Conservation (phyloP, 2,329 filamentous ascomycete genomes). For the Colletotrichum eleusines region DNA sequence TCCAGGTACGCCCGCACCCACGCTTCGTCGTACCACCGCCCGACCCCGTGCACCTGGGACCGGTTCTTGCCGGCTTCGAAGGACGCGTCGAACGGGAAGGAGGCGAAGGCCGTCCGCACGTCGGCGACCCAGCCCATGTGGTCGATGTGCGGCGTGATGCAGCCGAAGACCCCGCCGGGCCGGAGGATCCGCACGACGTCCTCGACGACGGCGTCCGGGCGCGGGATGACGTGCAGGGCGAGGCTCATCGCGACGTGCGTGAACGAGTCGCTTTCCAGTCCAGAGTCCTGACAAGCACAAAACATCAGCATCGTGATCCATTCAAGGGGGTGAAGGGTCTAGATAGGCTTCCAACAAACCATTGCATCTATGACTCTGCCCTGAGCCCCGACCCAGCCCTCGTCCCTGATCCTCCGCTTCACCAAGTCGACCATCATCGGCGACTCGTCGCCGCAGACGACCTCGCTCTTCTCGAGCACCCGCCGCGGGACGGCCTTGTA, state of each 20-base stretch:
- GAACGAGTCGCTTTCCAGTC: constrained; percentile 23
- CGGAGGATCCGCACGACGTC: background rate
- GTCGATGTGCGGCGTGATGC: background rate
- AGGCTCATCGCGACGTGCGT: background rate
- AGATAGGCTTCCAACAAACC: too few species aligned
- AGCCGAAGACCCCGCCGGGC: constrained; percentile 10
- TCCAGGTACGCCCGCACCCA: background rate
- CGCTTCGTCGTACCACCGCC: constrained; percentile 8
- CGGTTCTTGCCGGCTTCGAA: constrained; percentile 3
- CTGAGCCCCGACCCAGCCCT: too few species aligned
- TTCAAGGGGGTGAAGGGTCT: too few species aligned
- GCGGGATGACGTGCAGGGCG: too few species aligned
- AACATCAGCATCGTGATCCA: too few species aligned
- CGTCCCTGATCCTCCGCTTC: too few species aligned
- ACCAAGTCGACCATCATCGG: too few species aligned
- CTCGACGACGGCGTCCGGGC: too few species aligned
- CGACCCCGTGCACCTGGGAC: background rate
- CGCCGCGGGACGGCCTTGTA: constrained; percentile 44
- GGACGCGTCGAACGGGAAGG: background rate
- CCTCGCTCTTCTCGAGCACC: too few species aligned
- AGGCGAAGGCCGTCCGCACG: background rate
- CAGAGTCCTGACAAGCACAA: too few species aligned
- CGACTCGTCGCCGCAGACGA: too few species aligned
- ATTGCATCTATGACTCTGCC: too few species aligned
- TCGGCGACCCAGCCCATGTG: constrained; percentile 10